Evolutionary conservation across 345 rosid genomes (phyloP).

Genomic region (Firmiana major): DNA sequence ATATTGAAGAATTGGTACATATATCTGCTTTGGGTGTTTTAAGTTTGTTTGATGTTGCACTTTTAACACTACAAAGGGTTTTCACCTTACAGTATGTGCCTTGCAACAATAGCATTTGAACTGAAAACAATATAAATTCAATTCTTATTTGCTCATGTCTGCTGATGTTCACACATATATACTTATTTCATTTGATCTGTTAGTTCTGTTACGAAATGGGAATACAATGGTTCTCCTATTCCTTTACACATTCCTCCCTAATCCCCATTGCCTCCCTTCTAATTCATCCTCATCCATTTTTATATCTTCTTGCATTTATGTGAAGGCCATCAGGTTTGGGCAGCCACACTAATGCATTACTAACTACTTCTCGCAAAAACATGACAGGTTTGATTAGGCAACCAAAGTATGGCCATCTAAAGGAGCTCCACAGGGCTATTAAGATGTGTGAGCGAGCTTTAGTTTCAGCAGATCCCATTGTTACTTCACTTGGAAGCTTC

Average conservation of each 20-base stretch:
- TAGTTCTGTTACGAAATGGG: neutral
- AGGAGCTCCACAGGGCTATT: conserved; percentile 91
- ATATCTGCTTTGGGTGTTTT: neutral
- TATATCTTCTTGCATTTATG: neutral
- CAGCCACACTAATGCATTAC: conserved; percentile 1
- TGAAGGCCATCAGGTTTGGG: neutral
- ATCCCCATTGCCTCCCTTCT: neutral
- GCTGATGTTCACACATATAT: neutral
- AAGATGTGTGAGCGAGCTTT: conserved; percentile 92
- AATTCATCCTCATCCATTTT: neutral
- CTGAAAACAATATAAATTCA: neutral
- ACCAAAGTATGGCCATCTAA: conserved; percentile 94
- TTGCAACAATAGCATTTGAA: neutral
- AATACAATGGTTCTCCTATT: neutral
- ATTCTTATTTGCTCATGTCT: neutral
- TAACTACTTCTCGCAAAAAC: conserved; percentile 14
- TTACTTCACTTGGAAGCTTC: conserved; percentile 73
- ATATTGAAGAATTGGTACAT: neutral
- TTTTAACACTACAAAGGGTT: neutral
- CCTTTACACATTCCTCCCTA: neutral
- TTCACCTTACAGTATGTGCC: neutral
- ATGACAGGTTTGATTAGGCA: conserved; percentile 81
- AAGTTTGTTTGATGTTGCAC: neutral
- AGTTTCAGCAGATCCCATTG: conserved; percentile 75
- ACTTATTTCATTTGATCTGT: neutral